Evolutionary conservation across 1,139 yeast species (phyloP), one percentile per base, ranked within the genome.

Genomic region (Debaryomyces udenii): DNA sequence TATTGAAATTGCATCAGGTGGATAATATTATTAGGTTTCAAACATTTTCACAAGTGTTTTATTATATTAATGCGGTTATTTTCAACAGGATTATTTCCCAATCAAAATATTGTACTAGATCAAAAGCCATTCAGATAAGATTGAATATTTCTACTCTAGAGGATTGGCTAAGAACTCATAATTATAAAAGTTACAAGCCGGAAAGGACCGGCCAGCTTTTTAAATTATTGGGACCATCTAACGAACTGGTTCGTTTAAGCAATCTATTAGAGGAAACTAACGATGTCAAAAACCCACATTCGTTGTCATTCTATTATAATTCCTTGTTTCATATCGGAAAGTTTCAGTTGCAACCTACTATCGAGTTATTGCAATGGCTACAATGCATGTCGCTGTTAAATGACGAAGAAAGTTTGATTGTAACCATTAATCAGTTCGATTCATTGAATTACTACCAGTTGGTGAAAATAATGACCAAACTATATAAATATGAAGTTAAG

Each of bases 151-250:
- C 96, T 0, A 79, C 87, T 2, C 67, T 93, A 37, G 97, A 93
- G 61, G 97, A 93, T 56, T 93, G 99, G 99, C 76, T 93, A 27
- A 76, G 96, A 46, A 75, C 86, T 3, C 93, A 88, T 56, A 86
- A 88, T 61, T 74, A 73, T 56, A 72, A 74, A 48, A 85, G 80
- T 13, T 69, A 64, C 57, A 75, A 66, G 31, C 74, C 75, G 1
- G 76, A 68, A 37, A 43, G 16, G 18, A 44, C 55, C 50, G 79
- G 67, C 47, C 37, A 60, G 50, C 39, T 64, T 56, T 39, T 42
- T 6, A 39, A 37, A 14, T 51, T 68, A 16, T 38, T 59, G 26
- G 55, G 55, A 1, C 47, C 46, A 9, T 42, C 48, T 2, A 42
- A 48, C n/a, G 14, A 13, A 2, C 28, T 23, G 30, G 40, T 51